Percentiles rank a stretch among this genome's conserved stretches.
These are phyloP conservation scores for Prunus davidiana DNA, from an alignment of 306 rosid genomes.

Conservation along the genomic window DNA sequence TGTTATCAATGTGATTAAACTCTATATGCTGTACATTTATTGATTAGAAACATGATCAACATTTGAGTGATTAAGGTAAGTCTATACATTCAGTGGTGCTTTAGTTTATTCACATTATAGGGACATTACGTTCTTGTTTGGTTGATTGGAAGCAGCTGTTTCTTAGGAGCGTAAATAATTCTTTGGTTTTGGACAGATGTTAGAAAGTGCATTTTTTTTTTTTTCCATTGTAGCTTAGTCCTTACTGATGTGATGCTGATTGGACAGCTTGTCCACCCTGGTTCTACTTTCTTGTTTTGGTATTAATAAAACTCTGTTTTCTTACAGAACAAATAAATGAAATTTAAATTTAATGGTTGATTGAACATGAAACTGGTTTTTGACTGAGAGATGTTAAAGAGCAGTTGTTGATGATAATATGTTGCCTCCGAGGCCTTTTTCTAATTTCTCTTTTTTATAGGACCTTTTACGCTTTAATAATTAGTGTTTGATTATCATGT, in stretches of 20 bases:
- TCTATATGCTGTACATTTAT: too few relatives aligned
- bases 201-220: neutral
- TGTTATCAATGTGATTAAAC: neutral
- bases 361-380: neutral
- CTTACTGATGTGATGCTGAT: neutral
- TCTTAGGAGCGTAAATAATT: neutral
- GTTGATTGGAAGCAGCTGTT: slow-evolving; percentile 1
- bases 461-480: neutral
- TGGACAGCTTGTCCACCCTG: neutral
- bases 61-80: neutral
- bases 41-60: too few relatives aligned
- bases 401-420: neutral
- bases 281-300: neutral
- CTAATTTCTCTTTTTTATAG: neutral
- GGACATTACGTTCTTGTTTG: neutral
- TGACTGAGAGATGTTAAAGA: neutral
- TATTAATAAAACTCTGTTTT: neutral
- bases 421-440: neutral
- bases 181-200: neutral
- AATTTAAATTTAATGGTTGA: neutral
- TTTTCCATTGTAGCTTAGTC: neutral
- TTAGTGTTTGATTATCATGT: neutral
- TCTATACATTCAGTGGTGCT: neutral
- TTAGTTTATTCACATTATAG: neutral
- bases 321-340: neutral